Conservation (phyloP, 2,329 filamentous ascomycete species). For the Basipetospora chlamydospora region DNA sequence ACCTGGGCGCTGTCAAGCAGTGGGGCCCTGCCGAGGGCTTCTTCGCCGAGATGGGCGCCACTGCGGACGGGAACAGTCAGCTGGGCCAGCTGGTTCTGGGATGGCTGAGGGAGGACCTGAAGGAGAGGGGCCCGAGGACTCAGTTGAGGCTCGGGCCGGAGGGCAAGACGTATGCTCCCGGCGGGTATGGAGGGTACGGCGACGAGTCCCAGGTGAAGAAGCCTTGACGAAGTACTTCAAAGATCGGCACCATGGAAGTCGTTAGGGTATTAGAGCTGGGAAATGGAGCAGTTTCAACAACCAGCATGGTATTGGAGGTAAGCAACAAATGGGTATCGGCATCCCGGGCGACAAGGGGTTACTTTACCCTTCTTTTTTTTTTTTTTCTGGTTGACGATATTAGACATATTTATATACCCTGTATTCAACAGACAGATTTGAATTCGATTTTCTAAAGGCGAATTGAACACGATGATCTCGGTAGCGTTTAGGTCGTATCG, state of each 20-base stretch:
- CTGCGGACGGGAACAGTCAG: conserved; percentile 54
- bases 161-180: conserved; percentile 46
- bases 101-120: conserved; percentile 74
- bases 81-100: conserved; percentile 75
- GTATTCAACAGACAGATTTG: too few species aligned
- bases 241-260: too few species aligned
- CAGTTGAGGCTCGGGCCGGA: conserved; percentile 39
- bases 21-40: conserved; percentile 65
- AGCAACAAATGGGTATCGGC: too few species aligned
- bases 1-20: conserved; percentile 73
- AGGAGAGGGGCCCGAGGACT: conserved; percentile 62
- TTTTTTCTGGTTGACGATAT: too few species aligned
- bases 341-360: too few species aligned
- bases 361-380: too few species aligned
- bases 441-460: too few species aligned
- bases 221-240: not conserved
- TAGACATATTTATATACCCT: too few species aligned
- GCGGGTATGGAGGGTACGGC: conserved; percentile 40
- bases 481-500: too few species aligned
- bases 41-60: conserved; percentile 30
- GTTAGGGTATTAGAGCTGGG: too few species aligned
- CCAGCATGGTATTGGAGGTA: too few species aligned
- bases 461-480: too few species aligned
- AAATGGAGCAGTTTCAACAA: conserved; percentile 2
- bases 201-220: conserved; percentile 29